These are phyloP conservation scores for Melastoma candidum DNA, from an alignment of 441 rosid species.

Conservation along the genomic window DNA sequence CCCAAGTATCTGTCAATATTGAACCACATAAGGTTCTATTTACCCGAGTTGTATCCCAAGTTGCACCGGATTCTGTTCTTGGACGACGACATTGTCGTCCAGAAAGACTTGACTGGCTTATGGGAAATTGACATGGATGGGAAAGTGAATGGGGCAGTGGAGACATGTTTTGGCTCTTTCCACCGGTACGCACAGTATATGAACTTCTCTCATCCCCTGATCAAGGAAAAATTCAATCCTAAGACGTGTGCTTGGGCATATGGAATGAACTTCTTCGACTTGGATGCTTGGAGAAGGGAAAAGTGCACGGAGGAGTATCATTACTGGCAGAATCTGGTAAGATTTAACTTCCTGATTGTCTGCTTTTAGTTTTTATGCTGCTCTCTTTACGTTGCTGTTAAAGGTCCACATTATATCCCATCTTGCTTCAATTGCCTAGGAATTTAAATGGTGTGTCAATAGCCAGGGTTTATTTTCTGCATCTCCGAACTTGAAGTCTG, in stretches of 20 bases:
- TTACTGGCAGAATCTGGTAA: slow-evolving; percentile 93
- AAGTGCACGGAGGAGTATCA: slow-evolving; percentile 98
- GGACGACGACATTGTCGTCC: slow-evolving; percentile 94
- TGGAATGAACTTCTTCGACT: slow-evolving; percentile 97
- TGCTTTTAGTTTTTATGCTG: too few relatives aligned
- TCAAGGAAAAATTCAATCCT: slow-evolving; percentile 83
- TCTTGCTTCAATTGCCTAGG: too few relatives aligned
- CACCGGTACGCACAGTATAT: slow-evolving; percentile 93
- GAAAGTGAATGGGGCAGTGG: slow-evolving; percentile 92
- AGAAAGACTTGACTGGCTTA: slow-evolving; percentile 83
- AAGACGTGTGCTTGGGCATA: slow-evolving; percentile 98
- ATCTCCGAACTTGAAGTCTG: neutral
- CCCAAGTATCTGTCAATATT: slow-evolving; percentile 85
- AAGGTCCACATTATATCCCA: too few relatives aligned
- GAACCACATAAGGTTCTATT: slow-evolving; percentile 87
- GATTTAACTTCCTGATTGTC: too few relatives aligned
- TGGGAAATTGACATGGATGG: slow-evolving; percentile 97
- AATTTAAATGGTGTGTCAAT: too few relatives aligned
- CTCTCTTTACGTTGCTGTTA: too few relatives aligned
- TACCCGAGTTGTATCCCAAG: slow-evolving; percentile 88
- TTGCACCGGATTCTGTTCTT: slow-evolving; percentile 76
- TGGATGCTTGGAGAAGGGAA: slow-evolving; percentile 97
- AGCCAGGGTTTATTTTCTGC: too few relatives aligned
- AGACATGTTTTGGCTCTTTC: slow-evolving; percentile 93
- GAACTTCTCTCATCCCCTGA: slow-evolving; percentile 95